These are phyloP conservation scores for Oemleria cerasiformis DNA, from an alignment of 306 rosid genomes.

Conservation along the genomic window DNA sequence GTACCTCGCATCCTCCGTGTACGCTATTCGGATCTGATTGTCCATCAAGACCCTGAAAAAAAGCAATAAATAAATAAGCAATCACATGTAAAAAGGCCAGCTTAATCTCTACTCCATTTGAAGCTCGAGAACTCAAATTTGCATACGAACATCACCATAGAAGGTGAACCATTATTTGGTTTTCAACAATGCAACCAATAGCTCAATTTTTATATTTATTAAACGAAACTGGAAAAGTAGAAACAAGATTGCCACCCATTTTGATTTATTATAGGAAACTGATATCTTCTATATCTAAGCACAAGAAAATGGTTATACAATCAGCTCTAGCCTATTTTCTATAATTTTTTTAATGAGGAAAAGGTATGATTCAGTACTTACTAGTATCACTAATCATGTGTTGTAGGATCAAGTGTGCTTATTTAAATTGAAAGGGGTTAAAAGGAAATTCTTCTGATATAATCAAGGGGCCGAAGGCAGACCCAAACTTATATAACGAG, in stretches of 20 bases:
- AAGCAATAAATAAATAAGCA: background rate
- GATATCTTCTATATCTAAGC: background rate
- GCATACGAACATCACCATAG: background rate
- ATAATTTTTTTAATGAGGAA: too few species aligned
- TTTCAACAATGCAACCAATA: background rate
- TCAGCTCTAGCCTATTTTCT: too few species aligned
- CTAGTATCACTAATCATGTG: background rate
- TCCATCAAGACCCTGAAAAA: conserved; percentile 49
- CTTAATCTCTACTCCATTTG: background rate
- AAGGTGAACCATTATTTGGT: background rate
- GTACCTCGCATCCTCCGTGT: conserved; percentile 58
- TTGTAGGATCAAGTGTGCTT: too few species aligned
- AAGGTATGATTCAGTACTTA: too few species aligned
- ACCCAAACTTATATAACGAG: background rate
- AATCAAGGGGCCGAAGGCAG: background rate
- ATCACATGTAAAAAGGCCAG: too few species aligned
- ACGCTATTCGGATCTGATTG: conserved; percentile 50
- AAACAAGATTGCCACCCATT: too few species aligned
- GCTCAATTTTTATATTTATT: background rate
- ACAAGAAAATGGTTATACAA: too few species aligned
- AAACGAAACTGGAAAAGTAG: too few species aligned
- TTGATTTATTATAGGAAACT: too few species aligned
- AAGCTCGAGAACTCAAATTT: background rate
- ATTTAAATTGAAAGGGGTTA: too few species aligned
- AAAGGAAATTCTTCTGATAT: background rate